Evolutionary conservation across 352 stramenopile species (phyloP), one percentile per base, ranked within the genome.

Genomic region (Phytophthora pistaciae): DNA sequence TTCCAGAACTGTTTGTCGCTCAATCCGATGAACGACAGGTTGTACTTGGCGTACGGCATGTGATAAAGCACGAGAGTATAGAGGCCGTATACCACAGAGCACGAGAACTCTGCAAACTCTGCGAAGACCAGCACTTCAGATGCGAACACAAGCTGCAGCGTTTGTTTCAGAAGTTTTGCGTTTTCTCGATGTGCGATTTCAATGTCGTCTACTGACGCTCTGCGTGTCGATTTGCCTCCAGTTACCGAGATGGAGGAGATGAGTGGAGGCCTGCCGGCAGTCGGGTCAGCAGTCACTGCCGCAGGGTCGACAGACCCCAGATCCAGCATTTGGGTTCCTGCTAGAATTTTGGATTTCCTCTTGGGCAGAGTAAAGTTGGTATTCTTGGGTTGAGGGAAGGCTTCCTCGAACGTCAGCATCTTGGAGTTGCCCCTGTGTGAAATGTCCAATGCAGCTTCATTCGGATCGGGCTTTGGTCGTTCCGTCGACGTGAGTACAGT

Each of bases 51-150:
- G 50, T 70, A 67, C 18, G 55, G 68, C 56, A 70, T 56, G n/a
- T 60, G 61, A 31, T 64, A 66, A 6, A 79, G 36, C 2, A 42
- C 53, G 4, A 72, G 50, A 2, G 74, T 54, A 58, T 82, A 84
- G 2, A 71, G 16, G 7, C 58, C 72, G 48, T 83, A 81, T 11
- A 74, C 29, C 1, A 60, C 63, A 2, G 73, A 59, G 23, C 74
- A 72, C 40, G 69, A 64, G 13, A 61, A 77, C 53, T 80, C 76
- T 38, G 71, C 60, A 64, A 78, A 80, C 63, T 83, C 76, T 29
- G 61, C 61, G 21, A 83, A 66, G 20, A 72, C 33, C 11, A 77
- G 49, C 13, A 70, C 64, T 56, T 83, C 76, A 13, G 68, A 66
- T 7, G 53, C 52, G 53, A 74, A 83, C 8, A 83, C 33, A 20